Percentiles rank a stretch among this genome's conserved stretches.
These are phyloP conservation scores for Talaromyces albobiverticillius DNA, from an alignment of 2,329 filamentous ascomycete species.

Conservation along the genomic window DNA sequence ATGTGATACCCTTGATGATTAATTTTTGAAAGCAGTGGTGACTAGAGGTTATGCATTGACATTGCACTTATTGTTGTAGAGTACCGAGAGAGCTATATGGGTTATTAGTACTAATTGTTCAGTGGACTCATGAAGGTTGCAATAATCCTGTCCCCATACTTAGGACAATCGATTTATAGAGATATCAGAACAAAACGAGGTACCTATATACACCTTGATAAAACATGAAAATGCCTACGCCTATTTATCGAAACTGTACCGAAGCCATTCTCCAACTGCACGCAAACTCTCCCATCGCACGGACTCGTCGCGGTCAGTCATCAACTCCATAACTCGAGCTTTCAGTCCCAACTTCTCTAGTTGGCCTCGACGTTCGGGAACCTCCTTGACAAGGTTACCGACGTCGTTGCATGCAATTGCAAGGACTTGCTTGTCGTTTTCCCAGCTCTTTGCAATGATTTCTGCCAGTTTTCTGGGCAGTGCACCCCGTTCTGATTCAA, in stretches of 20 bases:
- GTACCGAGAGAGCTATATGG: too few species aligned
- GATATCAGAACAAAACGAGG: not conserved
- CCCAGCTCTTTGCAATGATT: conserved; percentile 78
- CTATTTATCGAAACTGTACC: conserved; percentile 61
- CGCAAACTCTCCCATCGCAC: conserved; percentile 91
- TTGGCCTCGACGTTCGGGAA: conserved; percentile 75
- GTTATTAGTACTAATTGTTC: too few species aligned
- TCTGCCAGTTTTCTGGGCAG: conserved; percentile 78
- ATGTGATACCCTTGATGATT: too few species aligned
- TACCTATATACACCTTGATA: conserved; percentile 5
- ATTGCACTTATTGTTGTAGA: too few species aligned
- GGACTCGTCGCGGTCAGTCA: conserved; percentile 83
- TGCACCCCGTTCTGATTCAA: conserved; percentile 77
- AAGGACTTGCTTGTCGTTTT: conserved; percentile 80
- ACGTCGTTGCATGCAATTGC: conserved; percentile 93
- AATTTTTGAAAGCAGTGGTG: too few species aligned
- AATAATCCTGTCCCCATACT: too few species aligned
- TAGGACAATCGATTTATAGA: not conserved
- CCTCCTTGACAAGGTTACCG: conserved; percentile 81
- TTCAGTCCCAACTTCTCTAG: conserved; percentile 85
- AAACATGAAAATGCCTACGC: not conserved
- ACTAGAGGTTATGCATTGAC: too few species aligned
- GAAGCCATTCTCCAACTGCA: conserved; percentile 75
- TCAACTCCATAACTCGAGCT: conserved; percentile 85
- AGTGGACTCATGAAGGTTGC: too few species aligned